phyloP scores from a whole-genome alignment of 441 rosid species.

The Pelargonium citronellum region DNA sequence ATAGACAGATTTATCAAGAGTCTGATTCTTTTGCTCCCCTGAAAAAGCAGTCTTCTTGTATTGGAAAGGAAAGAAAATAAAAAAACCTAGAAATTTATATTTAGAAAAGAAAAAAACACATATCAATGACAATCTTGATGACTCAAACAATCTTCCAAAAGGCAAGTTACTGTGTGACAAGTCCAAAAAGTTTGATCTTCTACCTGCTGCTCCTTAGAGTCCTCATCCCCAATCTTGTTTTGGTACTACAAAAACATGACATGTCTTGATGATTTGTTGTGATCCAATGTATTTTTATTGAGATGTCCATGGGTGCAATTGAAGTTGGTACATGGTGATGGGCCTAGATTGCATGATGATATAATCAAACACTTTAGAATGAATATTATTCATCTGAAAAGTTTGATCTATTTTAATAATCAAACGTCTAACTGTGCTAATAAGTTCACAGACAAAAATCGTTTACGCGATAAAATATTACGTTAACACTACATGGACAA shows the following conservation, averaged over 20 bases:
- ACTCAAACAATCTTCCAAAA: background rate
- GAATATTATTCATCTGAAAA: background rate
- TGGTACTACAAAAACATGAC: background rate
- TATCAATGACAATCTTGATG: background rate
- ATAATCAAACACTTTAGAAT: background rate
- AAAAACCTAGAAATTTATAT: background rate
- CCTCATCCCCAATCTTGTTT: background rate
- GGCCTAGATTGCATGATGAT: background rate
- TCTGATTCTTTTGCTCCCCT: background rate
- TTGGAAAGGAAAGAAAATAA: background rate
- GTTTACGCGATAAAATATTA: no score
- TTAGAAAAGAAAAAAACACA: background rate
- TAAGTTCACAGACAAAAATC: no score
- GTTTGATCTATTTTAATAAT: no score
- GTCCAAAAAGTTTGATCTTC: background rate
- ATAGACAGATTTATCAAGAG: slow-evolving; percentile 18
- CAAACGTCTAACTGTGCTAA: no score
- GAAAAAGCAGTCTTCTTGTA: background rate
- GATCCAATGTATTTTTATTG: background rate
- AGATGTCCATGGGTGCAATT: background rate
- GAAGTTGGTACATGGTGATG: background rate
- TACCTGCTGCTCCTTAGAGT: background rate
- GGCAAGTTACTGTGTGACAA: slow-evolving; percentile 1
- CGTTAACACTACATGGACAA: no score
- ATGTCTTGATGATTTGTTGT: background rate